Conservation (phyloP, 225 moss, liverwort and hornwort species). For the Pseudoscleropodium purum region DNA sequence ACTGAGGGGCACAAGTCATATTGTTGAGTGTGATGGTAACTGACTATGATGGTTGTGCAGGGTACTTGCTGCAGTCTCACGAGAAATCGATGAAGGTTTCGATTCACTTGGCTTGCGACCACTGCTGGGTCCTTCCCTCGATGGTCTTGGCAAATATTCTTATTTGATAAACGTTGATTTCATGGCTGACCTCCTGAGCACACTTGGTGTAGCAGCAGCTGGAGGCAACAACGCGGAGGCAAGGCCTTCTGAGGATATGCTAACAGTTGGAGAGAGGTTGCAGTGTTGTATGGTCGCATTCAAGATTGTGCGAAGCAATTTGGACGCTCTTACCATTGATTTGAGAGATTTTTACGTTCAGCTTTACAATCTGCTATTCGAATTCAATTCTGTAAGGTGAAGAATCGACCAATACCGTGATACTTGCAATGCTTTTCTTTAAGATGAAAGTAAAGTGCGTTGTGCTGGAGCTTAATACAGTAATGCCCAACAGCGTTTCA, state of each 20-base stretch:
- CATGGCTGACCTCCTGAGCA: constrained; percentile 82
- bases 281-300: constrained; percentile 98
- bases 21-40: neutral
- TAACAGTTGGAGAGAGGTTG: constrained; percentile 74
- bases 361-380: constrained; percentile 80
- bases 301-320: constrained; percentile 82
- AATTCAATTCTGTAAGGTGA: constrained; percentile 74
- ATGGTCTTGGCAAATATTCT: constrained; percentile 86
- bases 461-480: neutral
- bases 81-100: constrained; percentile 42
- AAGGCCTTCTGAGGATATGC: constrained; percentile 29
- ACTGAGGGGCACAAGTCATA: neutral
- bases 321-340: constrained; percentile 94
- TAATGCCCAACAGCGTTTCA: neutral
- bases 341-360: constrained; percentile 87
- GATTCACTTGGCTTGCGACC: constrained; percentile 55
- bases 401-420: neutral
- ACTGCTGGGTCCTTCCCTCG: constrained; percentile 64
- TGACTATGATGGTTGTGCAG: constrained; percentile 16
- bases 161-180: constrained; percentile 96
- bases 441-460: neutral
- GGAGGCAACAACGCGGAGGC: constrained; percentile 43
- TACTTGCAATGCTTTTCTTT: neutral
- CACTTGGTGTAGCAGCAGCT: constrained; percentile 69
- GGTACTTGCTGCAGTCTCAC: constrained; percentile 35